A percentile compares a stretch with the other conserved stretches of the same genome.
These are phyloP conservation scores for Thuidium tamariscinum DNA, from an alignment of 225 moss, liverwort and hornwort genomes.

Conservation along the genomic window DNA sequence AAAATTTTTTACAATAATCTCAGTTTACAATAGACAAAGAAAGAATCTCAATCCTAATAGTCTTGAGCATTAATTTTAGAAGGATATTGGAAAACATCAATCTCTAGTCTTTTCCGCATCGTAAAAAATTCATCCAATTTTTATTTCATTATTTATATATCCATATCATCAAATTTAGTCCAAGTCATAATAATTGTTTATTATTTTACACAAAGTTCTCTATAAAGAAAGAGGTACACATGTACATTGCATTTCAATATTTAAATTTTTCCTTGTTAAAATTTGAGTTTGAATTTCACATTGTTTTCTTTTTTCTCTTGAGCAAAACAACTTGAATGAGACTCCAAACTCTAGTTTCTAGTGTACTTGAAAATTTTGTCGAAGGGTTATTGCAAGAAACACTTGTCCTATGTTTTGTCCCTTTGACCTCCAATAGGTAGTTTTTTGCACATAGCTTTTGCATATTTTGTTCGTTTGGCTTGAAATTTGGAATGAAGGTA, in stretches of 20 bases:
- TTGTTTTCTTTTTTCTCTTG: rapidly evolving
- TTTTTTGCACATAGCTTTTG: too few relatives aligned
- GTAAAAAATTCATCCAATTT: neutral
- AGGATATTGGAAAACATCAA: rapidly evolving
- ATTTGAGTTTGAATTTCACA: neutral
- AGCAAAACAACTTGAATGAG: neutral
- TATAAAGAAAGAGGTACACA: neutral
- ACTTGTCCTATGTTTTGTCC: too few relatives aligned
- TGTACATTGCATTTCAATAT: neutral
- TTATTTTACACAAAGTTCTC: neutral
- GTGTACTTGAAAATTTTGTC: too few relatives aligned
- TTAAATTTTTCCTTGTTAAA: neutral
- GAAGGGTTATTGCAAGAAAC: too few relatives aligned
- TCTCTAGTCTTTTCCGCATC: neutral
- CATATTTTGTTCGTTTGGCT: too few relatives aligned
- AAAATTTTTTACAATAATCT: neutral
- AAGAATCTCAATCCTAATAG: neutral
- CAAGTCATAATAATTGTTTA: too few relatives aligned
- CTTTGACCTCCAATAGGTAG: too few relatives aligned
- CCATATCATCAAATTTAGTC: too few relatives aligned
- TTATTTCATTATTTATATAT: neutral
- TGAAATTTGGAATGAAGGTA: too few relatives aligned
- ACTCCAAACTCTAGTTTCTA: too few relatives aligned
- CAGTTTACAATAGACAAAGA: neutral
- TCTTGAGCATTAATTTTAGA: neutral